Evolutionary conservation across 768 basidiomycete genomes (phyloP).

Genomic region (Cystofilobasidium capitatum): DNA sequence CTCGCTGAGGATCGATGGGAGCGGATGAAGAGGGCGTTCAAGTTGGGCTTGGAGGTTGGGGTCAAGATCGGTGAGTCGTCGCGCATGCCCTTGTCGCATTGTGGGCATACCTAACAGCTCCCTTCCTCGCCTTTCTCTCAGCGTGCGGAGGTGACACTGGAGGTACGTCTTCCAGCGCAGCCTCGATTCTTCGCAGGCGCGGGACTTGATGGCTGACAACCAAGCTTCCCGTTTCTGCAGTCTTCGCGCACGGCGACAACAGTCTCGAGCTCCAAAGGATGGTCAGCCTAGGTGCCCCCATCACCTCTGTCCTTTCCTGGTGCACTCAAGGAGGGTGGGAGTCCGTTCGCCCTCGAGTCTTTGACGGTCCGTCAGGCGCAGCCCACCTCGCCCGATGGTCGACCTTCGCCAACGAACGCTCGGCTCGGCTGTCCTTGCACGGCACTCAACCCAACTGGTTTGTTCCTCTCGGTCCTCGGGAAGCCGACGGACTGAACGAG

Average conservation of each 20-base stretch:
- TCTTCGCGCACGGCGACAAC: constrained; percentile 55
- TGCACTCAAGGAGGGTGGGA: constrained; percentile 54
- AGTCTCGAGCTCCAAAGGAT: constrained; percentile 55
- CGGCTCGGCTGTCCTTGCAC: not conserved
- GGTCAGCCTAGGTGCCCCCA: constrained; percentile 50
- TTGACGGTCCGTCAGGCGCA: not conserved
- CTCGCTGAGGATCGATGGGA: constrained; percentile 5
- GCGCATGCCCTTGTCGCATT: not conserved
- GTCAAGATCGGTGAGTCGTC: constrained; percentile 40
- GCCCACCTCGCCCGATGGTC: not conserved
- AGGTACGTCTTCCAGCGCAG: not conserved
- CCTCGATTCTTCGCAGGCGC: not conserved
- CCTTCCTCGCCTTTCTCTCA: not conserved
- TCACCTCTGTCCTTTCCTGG: constrained; percentile 51
- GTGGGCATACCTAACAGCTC: not conserved
- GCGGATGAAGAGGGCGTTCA: constrained; percentile 39
- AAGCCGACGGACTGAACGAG: constrained; percentile 45
- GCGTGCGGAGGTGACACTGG: constrained; percentile 61
- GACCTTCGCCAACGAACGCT: not conserved
- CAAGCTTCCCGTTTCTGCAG: constrained; percentile 24
- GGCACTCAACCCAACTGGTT: not conserved
- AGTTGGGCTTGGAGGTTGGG: constrained; percentile 43
- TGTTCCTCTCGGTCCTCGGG: not conserved
- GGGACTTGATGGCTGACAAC: not conserved
- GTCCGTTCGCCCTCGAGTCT: not conserved